Base-by-base conservation (phyloP, 192 early-diverging fungal genomes). In the Coemansia sp. region DNA sequence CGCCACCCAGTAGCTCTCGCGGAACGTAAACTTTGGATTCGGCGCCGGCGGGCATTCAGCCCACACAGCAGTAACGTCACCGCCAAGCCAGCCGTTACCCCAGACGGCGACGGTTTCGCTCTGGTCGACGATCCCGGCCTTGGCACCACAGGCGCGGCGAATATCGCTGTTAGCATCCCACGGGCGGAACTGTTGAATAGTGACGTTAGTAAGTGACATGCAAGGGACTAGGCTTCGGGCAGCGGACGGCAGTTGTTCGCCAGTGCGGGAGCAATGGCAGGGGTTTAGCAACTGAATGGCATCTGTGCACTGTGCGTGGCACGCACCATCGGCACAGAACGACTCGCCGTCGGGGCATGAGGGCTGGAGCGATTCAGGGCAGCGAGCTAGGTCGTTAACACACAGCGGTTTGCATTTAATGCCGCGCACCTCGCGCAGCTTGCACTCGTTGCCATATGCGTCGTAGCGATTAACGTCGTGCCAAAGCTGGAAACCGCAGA, bases 321-420 rank as follows among this genome's bases (percentile, higher is more conserved):
- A 87, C 10, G 41, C n/a, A 18, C 86, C 84, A 53, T 87, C 86
- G 3, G 73, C 70, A 39, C 86, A 87, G 28, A 79, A 73, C 2
- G 57, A 35, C 60, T 80, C 58, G 25, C 81, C 83, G 47, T 42
- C 36, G 43, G 79, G 61, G 64, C 84, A 87, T 28, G 64, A 23
- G 69, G 75, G 34, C 18, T 37, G 34, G 7, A 58, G 12, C 14
- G 28, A 16, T 45, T 28, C 34, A 31, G 84, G 84, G 39, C 84
- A 87, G 36, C 69, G 61, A 0, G 55, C 20, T 10, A 84, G 52
- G 34, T 81, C 73, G 48, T 60, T 53, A 8, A 87, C 86, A 58
- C 86, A 87, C 8, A 87, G 33, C 10, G 61, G 53, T 12, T 83
- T 77, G 50, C 86, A 87, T 11, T 72, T 57, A 26, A 74, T 65